Conservation (phyloP, 768 basidiomycete genomes). For the Lepiota brunneoincarnata region DNA sequence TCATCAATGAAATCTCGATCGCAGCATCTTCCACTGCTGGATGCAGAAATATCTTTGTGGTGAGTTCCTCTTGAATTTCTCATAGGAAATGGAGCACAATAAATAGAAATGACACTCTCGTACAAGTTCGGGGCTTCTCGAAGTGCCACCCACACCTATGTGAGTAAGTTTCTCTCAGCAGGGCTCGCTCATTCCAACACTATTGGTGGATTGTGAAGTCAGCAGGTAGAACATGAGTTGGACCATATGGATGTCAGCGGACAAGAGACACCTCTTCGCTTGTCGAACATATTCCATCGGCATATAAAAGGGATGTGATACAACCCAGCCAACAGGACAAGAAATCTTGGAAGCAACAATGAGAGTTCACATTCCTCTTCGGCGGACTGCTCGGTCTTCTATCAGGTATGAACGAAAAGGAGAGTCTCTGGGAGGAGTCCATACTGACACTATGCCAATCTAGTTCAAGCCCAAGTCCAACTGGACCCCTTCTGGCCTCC, state of each 20-base stretch:
- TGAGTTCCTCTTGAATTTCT: no score
- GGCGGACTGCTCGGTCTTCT: not conserved
- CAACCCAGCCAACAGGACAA: not conserved
- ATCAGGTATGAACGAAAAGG: not conserved
- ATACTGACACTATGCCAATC: not conserved
- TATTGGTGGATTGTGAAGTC: not conserved
- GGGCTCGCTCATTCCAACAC: not conserved
- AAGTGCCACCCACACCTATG: not conserved
- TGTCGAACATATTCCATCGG: not conserved
- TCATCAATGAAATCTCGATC: no score
- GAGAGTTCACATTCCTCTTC: not conserved
- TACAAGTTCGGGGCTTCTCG: not conserved
- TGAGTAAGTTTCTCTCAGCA: not conserved
- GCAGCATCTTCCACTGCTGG: no score
- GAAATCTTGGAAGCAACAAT: not conserved
- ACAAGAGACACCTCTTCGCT: not conserved
- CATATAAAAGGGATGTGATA: not conserved
- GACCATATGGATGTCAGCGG: not conserved
- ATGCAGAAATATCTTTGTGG: no score
- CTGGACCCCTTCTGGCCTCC: slow-evolving; percentile 37
- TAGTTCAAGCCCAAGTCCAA: slow-evolving; percentile 2
- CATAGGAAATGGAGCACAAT: not conserved
- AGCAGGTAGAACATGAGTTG: slow-evolving; percentile 7
- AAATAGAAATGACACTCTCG: not conserved
- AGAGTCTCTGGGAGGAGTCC: not conserved